Evolutionary conservation across 257 asterid species (phyloP), one percentile per base, ranked within the genome.

Genomic region (Asclepias syriaca): DNA sequence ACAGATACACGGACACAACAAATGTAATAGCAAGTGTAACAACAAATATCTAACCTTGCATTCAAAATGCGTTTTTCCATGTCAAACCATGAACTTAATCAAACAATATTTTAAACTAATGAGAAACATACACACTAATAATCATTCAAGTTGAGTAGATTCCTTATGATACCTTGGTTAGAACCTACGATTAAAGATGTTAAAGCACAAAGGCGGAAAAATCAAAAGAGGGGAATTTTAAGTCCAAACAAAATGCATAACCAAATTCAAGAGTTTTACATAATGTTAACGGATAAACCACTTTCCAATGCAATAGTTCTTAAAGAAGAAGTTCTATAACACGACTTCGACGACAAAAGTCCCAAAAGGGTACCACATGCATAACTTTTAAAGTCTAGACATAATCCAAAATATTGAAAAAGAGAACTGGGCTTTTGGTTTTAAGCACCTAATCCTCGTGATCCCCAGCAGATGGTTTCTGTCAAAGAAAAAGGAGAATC

Each of bases 361-460:
- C 22, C 29, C 75, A 14, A 13, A 45, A 58, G 59, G 4, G 8
- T 6, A 43, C 48, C 49, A 58, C 45, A 18, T 34, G 37, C 54
- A 60, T 57, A 29, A 46, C 32, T 45, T 71, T 45, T 58, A 71
- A 65, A 71, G 48, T 43, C 65, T 40, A 24, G 58, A 56, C 5
- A 45, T 12, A 49, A 7, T 43, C 48, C 48, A 43, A 43, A 9
- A 0, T 43, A 43, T 43, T 43, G 8, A 43, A 43, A 43, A 43
- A 8, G 48, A 43, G 48, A 43, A 43, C 1, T 6, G 56, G 21
- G n/a, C 18, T 50, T 12, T 50, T 50, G 7, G 56, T 50, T 50
- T 50, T 18, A 13, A 19, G 18, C 56, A n/a, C 56, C n/a, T 14
- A 14, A 59, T 46, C 2, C 18, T 15, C 60, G 59, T 1, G 48